phyloP scores from a whole-genome alignment of 495 filamentous ascomycete species.

The Xeromyces bisporus region DNA sequence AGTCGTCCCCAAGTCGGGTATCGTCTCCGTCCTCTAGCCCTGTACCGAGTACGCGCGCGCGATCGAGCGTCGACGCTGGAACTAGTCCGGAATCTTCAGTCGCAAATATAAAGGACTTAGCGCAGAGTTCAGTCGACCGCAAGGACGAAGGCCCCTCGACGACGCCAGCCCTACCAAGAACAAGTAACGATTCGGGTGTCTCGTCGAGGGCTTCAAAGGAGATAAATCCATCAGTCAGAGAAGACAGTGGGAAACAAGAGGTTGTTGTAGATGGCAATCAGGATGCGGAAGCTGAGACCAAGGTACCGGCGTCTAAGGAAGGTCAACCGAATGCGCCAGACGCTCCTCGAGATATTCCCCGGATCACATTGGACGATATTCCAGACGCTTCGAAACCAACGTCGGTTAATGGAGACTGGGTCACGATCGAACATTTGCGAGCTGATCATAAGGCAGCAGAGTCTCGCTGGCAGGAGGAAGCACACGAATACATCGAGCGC shows the following conservation, averaged over 20 bases:
- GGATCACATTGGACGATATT: conserved; percentile 5
- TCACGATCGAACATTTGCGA: conserved; percentile 31
- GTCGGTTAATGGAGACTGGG: conserved; percentile 10
- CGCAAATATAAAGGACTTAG: conserved; percentile 6
- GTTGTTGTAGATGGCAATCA: conserved; percentile 4
- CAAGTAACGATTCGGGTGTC: conserved; percentile 18
- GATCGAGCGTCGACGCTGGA: conserved; percentile 25
- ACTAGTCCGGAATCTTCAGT: conserved; percentile 9
- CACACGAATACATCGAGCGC: conserved; percentile 66
- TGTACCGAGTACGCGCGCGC: conserved; percentile 16
- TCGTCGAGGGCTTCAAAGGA: conserved; percentile 21
- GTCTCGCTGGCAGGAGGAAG: conserved; percentile 57
- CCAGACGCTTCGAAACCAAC: conserved; percentile 4
- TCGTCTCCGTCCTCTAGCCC: conserved; percentile 21
- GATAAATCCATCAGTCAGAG: not conserved
- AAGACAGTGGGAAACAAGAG: conserved; percentile 2
- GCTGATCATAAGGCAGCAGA: conserved; percentile 43
- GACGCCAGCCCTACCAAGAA: conserved; percentile 5
- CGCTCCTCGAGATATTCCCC: conserved; percentile 6
- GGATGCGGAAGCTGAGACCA: conserved; percentile 7
- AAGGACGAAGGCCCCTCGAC: conserved; percentile 4
- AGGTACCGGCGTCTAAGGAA: conserved; percentile 4
- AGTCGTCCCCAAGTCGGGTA: conserved; percentile 18
- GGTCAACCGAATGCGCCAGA: conserved; percentile 2
- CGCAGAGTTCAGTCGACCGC: conserved; percentile 3